Percentiles rank a stretch among this genome's conserved stretches.
Conservation (phyloP, 2,329 filamentous ascomycete species). For the Colletotrichum paranaense region DNA sequence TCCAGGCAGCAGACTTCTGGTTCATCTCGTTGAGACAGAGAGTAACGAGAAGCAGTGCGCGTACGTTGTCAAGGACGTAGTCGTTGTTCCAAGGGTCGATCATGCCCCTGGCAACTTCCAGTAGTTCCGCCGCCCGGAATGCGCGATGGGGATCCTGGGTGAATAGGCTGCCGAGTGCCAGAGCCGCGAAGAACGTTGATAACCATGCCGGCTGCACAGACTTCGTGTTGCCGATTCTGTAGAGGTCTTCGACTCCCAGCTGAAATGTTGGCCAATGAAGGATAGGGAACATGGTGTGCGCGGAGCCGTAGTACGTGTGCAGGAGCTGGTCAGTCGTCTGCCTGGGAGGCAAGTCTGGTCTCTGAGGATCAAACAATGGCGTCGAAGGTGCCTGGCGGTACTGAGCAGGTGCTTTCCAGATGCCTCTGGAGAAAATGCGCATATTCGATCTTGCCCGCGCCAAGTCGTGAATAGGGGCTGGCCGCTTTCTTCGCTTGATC, state of each 20-base stretch:
- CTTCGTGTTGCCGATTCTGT: slow-evolving; percentile 71
- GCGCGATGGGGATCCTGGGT: slow-evolving; percentile 67
- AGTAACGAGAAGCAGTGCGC: slow-evolving; percentile 77
- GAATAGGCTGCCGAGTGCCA: slow-evolving; percentile 86
- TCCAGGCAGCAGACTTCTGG: slow-evolving; percentile 85
- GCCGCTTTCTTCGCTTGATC: slow-evolving; percentile 71
- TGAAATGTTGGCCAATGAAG: slow-evolving; percentile 90
- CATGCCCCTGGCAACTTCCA: slow-evolving; percentile 76
- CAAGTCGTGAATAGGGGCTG: slow-evolving; percentile 74
- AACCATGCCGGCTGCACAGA: slow-evolving; percentile 77
- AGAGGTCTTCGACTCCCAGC: slow-evolving; percentile 80
- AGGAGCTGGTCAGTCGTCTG: slow-evolving; percentile 78
- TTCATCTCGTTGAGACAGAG: slow-evolving; percentile 90
- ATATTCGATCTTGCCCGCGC: slow-evolving; percentile 79
- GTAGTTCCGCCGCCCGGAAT: slow-evolving; percentile 68
- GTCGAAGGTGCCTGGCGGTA: slow-evolving; percentile 66
- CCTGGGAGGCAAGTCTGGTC: slow-evolving; percentile 77
- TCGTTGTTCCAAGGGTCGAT: slow-evolving; percentile 87
- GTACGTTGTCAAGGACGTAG: slow-evolving; percentile 79
- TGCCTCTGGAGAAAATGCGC: slow-evolving; percentile 77
- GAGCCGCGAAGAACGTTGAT: slow-evolving; percentile 82
- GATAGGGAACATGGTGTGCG: slow-evolving; percentile 86
- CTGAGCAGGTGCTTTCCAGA: slow-evolving; percentile 81
- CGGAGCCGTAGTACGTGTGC: slow-evolving; percentile 78
- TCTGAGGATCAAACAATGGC: slow-evolving; percentile 59